Evolutionary conservation across 495 filamentous ascomycete genomes (phyloP).

Genomic region (Aspergillus olivimuriae): DNA sequence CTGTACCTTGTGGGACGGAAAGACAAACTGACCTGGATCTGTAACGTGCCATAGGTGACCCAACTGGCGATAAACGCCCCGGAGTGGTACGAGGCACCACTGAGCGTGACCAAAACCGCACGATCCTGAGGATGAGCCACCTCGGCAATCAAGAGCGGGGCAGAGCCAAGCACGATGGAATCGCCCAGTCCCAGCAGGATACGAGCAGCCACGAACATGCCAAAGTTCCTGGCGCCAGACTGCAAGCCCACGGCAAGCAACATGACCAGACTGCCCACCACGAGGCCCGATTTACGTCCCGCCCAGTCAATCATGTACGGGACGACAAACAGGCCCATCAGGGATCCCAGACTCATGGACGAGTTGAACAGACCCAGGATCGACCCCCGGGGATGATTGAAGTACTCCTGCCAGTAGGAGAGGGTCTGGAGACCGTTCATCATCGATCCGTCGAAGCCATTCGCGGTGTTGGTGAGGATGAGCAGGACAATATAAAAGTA

Average conservation of each 20-base stretch:
- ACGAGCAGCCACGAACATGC: background rate
- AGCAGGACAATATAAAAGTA: slow-evolving; percentile 19
- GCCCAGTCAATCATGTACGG: slow-evolving; percentile 15
- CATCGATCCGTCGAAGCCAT: slow-evolving; percentile 30
- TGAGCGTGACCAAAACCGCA: slow-evolving; percentile 53
- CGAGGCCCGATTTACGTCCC: slow-evolving; percentile 12
- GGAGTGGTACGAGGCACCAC: slow-evolving; percentile 57
- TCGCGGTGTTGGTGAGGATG: slow-evolving; percentile 19
- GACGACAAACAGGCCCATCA: slow-evolving; percentile 16
- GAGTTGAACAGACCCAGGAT: slow-evolving; percentile 21
- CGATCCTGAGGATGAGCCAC: slow-evolving; percentile 57
- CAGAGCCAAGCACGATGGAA: slow-evolving; percentile 14
- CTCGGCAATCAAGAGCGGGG: slow-evolving; percentile 56
- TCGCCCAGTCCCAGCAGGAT: background rate
- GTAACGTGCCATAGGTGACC: slow-evolving; percentile 18
- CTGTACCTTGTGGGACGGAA: no score
- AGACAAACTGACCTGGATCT: no score
- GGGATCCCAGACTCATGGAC: slow-evolving; percentile 16
- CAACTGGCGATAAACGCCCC: slow-evolving; percentile 42
- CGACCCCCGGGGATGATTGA: slow-evolving; percentile 28
- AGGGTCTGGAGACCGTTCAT: slow-evolving; percentile 50
- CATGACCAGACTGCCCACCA: slow-evolving; percentile 18
- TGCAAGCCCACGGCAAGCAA: slow-evolving; percentile 12
- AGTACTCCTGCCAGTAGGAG: slow-evolving; percentile 37
- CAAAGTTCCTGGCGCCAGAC: background rate